These are phyloP conservation scores for Blastobotrys aristatus DNA, from an alignment of 1,139 yeast genomes.

Conservation along the genomic window DNA sequence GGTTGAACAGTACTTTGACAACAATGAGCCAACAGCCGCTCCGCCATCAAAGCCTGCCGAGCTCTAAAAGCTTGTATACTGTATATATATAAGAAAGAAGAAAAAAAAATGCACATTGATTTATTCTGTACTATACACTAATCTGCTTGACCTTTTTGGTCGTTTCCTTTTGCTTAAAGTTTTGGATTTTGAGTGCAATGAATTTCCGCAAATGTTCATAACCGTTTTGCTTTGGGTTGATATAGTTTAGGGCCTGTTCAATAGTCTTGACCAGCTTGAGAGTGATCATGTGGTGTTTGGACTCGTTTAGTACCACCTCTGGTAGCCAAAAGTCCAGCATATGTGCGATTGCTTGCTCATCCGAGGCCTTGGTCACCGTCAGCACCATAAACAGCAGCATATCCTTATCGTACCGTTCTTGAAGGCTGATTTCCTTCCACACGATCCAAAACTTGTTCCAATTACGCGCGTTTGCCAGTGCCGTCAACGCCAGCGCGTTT, in stretches of 20 bases:
- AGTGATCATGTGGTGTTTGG: conserved; percentile 15
- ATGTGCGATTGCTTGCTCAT: conserved; percentile 23
- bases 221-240: conserved; percentile 24
- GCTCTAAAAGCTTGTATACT: background rate
- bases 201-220: conserved; percentile 23
- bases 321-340: conserved; percentile 29
- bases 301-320: conserved; percentile 8
- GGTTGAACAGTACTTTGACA: conserved; percentile 67
- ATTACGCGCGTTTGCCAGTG: conserved; percentile 37
- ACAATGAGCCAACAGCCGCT: conserved; percentile 16
- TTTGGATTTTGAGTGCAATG: background rate
- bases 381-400: conserved; percentile 28
- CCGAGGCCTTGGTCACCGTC: conserved; percentile 31
- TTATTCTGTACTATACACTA: background rate
- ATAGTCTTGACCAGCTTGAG: conserved; percentile 20
- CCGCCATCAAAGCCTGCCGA: background rate
- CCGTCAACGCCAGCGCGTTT: conserved; percentile 34
- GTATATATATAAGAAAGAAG: background rate
- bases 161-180: background rate
- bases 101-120: background rate
- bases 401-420: conserved; percentile 18
- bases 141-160: background rate
- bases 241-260: conserved; percentile 20
- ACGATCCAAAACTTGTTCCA: conserved; percentile 37
- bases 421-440: conserved; percentile 25